phyloP scores from a whole-genome alignment of 306 rosid genomes.

The Trifolium fragiferum region DNA sequence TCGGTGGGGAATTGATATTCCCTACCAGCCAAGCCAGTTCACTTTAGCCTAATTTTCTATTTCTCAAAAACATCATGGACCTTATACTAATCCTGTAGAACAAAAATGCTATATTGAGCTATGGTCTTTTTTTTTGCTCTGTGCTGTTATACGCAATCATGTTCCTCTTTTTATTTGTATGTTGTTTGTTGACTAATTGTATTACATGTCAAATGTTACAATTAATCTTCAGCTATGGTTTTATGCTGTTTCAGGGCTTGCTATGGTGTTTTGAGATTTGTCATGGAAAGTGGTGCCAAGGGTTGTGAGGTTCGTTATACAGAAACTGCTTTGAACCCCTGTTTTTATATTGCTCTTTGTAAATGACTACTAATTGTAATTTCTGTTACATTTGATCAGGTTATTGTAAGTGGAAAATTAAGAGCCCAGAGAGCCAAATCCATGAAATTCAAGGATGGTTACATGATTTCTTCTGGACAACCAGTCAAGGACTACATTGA shows the following conservation, averaged over 20 bases:
- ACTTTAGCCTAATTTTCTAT: neutral
- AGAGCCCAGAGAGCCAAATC: slow-evolving; percentile 93
- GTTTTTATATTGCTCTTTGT: neutral
- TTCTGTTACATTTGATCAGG: slow-evolving; percentile 47
- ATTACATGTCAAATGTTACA: neutral
- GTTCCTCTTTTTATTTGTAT: neutral
- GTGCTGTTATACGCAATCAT: neutral
- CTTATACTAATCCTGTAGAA: neutral
- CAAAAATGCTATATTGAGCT: neutral
- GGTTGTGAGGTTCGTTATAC: slow-evolving; percentile 66
- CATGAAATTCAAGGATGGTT: slow-evolving; percentile 95
- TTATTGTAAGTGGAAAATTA: slow-evolving; percentile 85
- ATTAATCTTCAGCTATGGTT: neutral
- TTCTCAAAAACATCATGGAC: neutral
- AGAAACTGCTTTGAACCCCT: neutral
- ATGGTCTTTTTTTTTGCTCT: neutral
- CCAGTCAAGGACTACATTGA: slow-evolving; percentile 92
- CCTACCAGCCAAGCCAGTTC: no score
- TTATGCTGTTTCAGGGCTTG: slow-evolving; percentile 60
- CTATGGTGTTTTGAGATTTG: slow-evolving; percentile 80
- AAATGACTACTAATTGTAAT: slow-evolving; percentile 2
- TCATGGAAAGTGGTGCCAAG: slow-evolving; percentile 86
- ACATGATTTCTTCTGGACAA: slow-evolving; percentile 96
- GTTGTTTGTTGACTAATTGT: neutral
- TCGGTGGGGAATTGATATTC: no score